Percentiles rank a stretch among this genome's conserved stretches.
These are phyloP conservation scores for Cotoneaster glaucophyllus DNA, from an alignment of 306 rosid species.

Conservation along the genomic window DNA sequence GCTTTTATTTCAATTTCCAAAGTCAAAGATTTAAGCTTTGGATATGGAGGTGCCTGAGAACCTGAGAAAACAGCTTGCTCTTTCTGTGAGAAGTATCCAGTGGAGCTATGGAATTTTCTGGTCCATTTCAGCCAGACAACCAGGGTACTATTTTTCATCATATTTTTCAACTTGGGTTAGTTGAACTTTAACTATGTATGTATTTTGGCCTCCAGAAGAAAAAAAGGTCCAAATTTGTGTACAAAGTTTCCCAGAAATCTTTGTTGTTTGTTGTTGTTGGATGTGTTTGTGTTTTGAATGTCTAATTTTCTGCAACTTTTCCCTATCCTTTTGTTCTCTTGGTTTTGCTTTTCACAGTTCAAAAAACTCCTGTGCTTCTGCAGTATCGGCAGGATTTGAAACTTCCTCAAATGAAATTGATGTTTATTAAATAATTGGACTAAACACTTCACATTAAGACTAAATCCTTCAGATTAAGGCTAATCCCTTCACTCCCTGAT, in stretches of 20 bases:
- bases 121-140: slow-evolving; percentile 51
- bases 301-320: slow-evolving; percentile 6
- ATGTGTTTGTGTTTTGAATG: neutral
- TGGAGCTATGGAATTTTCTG: slow-evolving; percentile 89
- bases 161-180: neutral
- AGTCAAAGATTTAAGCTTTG: slow-evolving; percentile 17
- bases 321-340: neutral
- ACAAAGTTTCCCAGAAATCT: neutral
- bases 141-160: slow-evolving; percentile 38
- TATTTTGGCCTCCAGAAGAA: neutral
- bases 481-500: neutral
- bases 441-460: neutral
- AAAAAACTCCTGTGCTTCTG: neutral
- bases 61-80: slow-evolving; percentile 63
- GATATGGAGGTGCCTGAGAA: slow-evolving; percentile 42
- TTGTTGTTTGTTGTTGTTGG: neutral
- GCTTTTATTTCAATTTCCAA: neutral
- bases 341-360: neutral
- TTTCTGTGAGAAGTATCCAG: slow-evolving; percentile 72
- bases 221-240: neutral
- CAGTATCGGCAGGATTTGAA: neutral
- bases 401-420: neutral
- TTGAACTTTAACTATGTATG: neutral
- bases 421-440: neutral
- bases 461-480: neutral